These are phyloP conservation scores for Paecilomyces fulvus DNA, from an alignment of 2,329 filamentous ascomycete species.

Conservation along the genomic window DNA sequence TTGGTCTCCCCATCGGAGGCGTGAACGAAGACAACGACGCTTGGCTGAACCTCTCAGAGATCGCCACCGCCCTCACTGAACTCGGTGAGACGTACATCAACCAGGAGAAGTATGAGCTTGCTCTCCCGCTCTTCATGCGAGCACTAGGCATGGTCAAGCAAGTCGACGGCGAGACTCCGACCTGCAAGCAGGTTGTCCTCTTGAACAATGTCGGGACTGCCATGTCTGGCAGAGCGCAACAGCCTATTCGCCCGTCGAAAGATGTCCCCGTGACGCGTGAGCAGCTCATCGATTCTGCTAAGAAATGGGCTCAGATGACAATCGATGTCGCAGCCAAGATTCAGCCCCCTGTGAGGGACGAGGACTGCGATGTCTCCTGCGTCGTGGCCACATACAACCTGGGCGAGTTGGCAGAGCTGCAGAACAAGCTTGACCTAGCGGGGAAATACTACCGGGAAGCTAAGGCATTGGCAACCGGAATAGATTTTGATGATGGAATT, in stretches of 20 bases:
- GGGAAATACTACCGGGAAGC: conserved; percentile 61
- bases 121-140: conserved; percentile 78
- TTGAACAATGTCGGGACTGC: conserved; percentile 48
- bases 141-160: conserved; percentile 60
- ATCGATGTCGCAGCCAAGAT: conserved; percentile 59
- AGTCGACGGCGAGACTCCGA: conserved; percentile 34
- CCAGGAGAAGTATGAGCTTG: conserved; percentile 67
- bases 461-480: conserved; percentile 45
- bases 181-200: conserved; percentile 71
- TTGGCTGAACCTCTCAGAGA: conserved; percentile 33
- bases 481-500: conserved; percentile 31
- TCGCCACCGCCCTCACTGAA: conserved; percentile 39
- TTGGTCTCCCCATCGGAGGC: conserved; percentile 62
- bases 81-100: conserved; percentile 69
- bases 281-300: conserved; percentile 59
- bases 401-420: conserved; percentile 71
- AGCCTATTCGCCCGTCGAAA: conserved; percentile 24
- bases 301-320: conserved; percentile 72
- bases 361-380: conserved; percentile 78
- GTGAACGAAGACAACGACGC: conserved; percentile 35
- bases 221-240: conserved; percentile 32
- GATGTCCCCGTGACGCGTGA: conserved; percentile 45
- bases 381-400: conserved; percentile 79
- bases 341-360: conserved; percentile 55
- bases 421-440: conserved; percentile 58